These are phyloP conservation scores for Martiniozyma asiatica DNA, from an alignment of 1,139 yeast genomes.

Conservation along the genomic window DNA sequence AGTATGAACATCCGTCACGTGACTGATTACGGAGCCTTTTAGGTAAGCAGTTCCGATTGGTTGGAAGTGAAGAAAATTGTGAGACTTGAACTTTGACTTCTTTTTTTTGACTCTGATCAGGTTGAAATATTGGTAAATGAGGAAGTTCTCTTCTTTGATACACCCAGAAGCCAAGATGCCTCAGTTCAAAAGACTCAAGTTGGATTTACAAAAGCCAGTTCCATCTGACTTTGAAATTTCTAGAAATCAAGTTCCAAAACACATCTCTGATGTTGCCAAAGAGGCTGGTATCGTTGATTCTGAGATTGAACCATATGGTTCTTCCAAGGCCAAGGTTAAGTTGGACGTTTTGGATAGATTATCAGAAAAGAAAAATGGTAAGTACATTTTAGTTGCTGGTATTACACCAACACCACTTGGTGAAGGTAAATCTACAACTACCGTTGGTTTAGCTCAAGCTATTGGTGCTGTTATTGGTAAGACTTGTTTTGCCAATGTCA, in stretches of 20 bases:
- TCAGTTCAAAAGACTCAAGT: constrained; percentile 32
- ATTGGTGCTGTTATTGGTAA: constrained; percentile 84
- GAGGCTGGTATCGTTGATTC: constrained; percentile 75
- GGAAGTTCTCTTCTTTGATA: too few species aligned
- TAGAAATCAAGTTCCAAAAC: constrained; percentile 79
- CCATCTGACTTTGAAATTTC: constrained; percentile 94
- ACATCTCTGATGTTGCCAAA: constrained; percentile 65
- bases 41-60: too few species aligned
- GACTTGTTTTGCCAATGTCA: constrained; percentile 85
- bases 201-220: constrained; percentile 64
- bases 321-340: constrained; percentile 84
- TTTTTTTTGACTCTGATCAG: too few species aligned
- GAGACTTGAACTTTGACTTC: too few species aligned
- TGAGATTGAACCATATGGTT: constrained; percentile 87
- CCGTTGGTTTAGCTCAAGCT: constrained; percentile 94
- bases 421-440: constrained; percentile 96
- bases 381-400: constrained; percentile 89
- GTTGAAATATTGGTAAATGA: too few species aligned
- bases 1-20: too few species aligned
- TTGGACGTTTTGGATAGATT: constrained; percentile 66
- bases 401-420: constrained; percentile 98
- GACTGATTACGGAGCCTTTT: too few species aligned
- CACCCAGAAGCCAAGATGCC: constrained; percentile 15
- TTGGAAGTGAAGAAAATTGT: too few species aligned
- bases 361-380: constrained; percentile 59